These are phyloP conservation scores for Neonectria punicea DNA, from an alignment of 2,329 filamentous ascomycete genomes.

Conservation along the genomic window DNA sequence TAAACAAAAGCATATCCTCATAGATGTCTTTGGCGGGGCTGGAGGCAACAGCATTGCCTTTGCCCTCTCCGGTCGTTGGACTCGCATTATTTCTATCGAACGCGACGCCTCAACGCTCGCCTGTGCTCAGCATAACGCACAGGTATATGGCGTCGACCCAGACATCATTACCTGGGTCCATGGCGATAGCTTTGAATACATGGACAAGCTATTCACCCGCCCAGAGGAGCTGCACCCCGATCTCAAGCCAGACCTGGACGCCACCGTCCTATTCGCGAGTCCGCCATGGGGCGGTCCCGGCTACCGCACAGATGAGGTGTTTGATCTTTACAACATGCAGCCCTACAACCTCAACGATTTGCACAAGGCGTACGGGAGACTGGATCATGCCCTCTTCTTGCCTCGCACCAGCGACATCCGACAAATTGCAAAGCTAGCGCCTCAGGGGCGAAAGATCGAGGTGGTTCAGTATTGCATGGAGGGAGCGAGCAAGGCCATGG, in stretches of 20 bases:
- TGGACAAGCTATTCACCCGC: conserved; percentile 58
- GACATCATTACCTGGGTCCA: conserved; percentile 83
- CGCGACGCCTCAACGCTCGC: conserved; percentile 81
- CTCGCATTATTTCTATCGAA: conserved; percentile 88
- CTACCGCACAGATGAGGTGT: conserved; percentile 72
- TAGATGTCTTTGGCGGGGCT: conserved; percentile 91
- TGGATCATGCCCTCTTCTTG: conserved; percentile 79
- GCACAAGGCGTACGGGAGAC: conserved; percentile 67
- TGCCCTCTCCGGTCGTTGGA: conserved; percentile 81
- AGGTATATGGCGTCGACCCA: conserved; percentile 81
- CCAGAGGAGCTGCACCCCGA: conserved; percentile 51
- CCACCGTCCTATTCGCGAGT: conserved; percentile 65
- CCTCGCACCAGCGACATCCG: conserved; percentile 86
- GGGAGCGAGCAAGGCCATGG: conserved; percentile 85
- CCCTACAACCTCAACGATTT: conserved; percentile 80
- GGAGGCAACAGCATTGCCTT: conserved; percentile 98
- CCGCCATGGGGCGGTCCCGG: conserved; percentile 70
- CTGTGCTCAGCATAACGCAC: conserved; percentile 93
- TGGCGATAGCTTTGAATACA: conserved; percentile 84
- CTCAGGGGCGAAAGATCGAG: conserved; percentile 67
- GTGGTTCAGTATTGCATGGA: conserved; percentile 92
- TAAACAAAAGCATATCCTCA: conserved; percentile 70
- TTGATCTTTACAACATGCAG: conserved; percentile 86
- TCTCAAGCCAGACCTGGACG: conserved; percentile 53
- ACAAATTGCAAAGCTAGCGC: conserved; percentile 74